Evolutionary conservation across 1,284 basidiomycete genomes (phyloP), one percentile per base, ranked within the genome.

Genomic region (Pseudozyma sp.): DNA sequence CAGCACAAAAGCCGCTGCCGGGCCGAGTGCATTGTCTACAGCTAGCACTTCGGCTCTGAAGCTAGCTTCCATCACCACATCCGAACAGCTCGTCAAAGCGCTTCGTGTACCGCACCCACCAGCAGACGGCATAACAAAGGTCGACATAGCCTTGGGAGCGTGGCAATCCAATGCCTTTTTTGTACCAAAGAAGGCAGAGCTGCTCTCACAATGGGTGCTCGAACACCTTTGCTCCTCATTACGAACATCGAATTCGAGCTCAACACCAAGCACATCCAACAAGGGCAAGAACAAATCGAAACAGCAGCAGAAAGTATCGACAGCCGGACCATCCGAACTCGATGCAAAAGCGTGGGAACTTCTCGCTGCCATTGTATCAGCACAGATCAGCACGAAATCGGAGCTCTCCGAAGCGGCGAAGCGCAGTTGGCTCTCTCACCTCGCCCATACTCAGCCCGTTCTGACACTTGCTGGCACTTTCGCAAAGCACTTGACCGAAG

Each of bases 81-180:
- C 79, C 5, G 79, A 81, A 65, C 72, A 77, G 62, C 75, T 81
- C 25, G 70, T 81, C 34, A 74, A 81, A 56, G 50, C 69, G 18
- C 72, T 81, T 9, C 78, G 78, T 51, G 60, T 70, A 7, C 52
- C 62, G 7, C 62, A 70, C 40, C 47, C 59, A 40, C 60, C 65
- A 13, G 42, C 66, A 18, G 58, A 67, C 14, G 52, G 55, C 13
- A 38, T 70, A 42, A 36, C 47, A 18, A 74, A 74, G 51, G 44
- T 78, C 36, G 61, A 72, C 35, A 63, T 79, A 8, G 62, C 78
- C 0, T 18, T 40, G 10, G 56, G 56, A 9, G 77, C 79, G 21
- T 77, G 75, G 75, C 38, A 48, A 2, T 64, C 71, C 2, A 9
- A 52, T 12, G 19, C 14, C 21, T 54, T 81, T 38, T 76, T 74